Percentiles rank a stretch among this genome's conserved stretches.
These are phyloP conservation scores for Pulveroboletus sp. DNA, from an alignment of 768 basidiomycete species.

Conservation along the genomic window DNA sequence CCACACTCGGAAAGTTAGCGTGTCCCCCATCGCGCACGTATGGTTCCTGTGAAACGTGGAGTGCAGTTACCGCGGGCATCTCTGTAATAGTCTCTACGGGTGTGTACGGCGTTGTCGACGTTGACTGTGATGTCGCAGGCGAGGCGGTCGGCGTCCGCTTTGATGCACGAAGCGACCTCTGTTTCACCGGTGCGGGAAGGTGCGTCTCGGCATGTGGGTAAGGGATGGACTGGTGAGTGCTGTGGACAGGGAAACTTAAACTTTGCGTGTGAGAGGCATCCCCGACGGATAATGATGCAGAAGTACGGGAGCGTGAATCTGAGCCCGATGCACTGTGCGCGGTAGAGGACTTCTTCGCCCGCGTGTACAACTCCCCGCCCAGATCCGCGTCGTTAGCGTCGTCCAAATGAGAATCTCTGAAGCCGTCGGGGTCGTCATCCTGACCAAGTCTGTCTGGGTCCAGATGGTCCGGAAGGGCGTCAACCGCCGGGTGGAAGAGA, in stretches of 20 bases:
- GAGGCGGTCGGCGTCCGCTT: slow-evolving; percentile 35
- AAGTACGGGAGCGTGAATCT: slow-evolving; percentile 59
- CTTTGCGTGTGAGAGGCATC: slow-evolving; percentile 21
- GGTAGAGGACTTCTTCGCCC: slow-evolving; percentile 29
- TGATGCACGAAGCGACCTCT: slow-evolving; percentile 20
- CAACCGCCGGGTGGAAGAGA: background rate
- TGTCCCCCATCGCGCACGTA: slow-evolving; percentile 26
- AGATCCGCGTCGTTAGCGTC: slow-evolving; percentile 55
- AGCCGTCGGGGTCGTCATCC: background rate
- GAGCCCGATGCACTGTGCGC: slow-evolving; percentile 41
- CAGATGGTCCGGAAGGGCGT: background rate
- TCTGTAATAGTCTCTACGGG: slow-evolving; percentile 32
- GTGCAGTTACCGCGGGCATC: slow-evolving; percentile 16
- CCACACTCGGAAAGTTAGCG: slow-evolving; percentile 35
- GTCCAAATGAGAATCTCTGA: slow-evolving; percentile 20
- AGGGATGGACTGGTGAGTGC: slow-evolving; percentile 22
- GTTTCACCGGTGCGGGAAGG: slow-evolving; percentile 15
- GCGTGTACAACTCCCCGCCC: slow-evolving; percentile 51
- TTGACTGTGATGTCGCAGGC: slow-evolving; percentile 43
- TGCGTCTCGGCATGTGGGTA: slow-evolving; percentile 29
- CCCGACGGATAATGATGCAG: slow-evolving; percentile 40
- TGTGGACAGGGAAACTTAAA: slow-evolving; percentile 20
- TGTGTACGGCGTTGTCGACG: slow-evolving; percentile 39
- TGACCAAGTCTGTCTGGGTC: slow-evolving; percentile 3
- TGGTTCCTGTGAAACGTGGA: slow-evolving; percentile 29